These are phyloP conservation scores for Pisolithus orientalis DNA, from an alignment of 768 basidiomycete genomes.

Conservation along the genomic window DNA sequence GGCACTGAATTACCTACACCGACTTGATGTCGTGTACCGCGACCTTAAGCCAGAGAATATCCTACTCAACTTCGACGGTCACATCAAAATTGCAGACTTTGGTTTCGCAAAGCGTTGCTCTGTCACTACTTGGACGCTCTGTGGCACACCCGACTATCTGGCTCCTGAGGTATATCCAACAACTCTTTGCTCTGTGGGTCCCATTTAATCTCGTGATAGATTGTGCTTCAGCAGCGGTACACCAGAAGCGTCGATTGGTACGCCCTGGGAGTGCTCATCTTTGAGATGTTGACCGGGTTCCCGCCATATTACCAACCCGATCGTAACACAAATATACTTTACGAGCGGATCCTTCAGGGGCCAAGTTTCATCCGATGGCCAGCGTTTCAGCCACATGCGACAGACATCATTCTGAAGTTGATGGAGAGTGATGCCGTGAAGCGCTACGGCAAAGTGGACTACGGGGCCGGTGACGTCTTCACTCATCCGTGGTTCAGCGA, in stretches of 20 bases:
- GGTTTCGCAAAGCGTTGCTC: conserved; percentile 90
- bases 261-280: conserved; percentile 93
- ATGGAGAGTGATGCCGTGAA: conserved; percentile 86
- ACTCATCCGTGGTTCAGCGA: conserved; percentile 91
- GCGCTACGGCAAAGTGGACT: conserved; percentile 82
- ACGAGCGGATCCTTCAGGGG: conserved; percentile 85
- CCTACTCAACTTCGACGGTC: conserved; percentile 86
- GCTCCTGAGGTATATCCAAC: conserved; percentile 74
- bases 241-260: conserved; percentile 99
- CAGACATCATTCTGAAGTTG: conserved; percentile 83
- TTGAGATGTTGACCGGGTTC: conserved; percentile 95
- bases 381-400: conserved; percentile 65
- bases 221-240: conserved; percentile 78
- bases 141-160: conserved; percentile 94
- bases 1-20: conserved; percentile 86
- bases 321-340: conserved; percentile 77
- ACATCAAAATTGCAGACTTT: conserved; percentile 96
- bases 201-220: conserved; percentile 31
- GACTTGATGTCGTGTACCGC: conserved; percentile 87
- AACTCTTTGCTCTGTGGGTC: conserved; percentile 16
- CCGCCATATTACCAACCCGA: conserved; percentile 92
- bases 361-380: conserved; percentile 78
- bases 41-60: conserved; percentile 98
- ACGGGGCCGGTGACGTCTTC: conserved; percentile 90
- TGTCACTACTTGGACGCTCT: conserved; percentile 90